Evolutionary conservation across 2,329 filamentous ascomycete species (phyloP), one percentile per base, ranked within the genome.

Genomic region (Microthyrium microscopicum): DNA sequence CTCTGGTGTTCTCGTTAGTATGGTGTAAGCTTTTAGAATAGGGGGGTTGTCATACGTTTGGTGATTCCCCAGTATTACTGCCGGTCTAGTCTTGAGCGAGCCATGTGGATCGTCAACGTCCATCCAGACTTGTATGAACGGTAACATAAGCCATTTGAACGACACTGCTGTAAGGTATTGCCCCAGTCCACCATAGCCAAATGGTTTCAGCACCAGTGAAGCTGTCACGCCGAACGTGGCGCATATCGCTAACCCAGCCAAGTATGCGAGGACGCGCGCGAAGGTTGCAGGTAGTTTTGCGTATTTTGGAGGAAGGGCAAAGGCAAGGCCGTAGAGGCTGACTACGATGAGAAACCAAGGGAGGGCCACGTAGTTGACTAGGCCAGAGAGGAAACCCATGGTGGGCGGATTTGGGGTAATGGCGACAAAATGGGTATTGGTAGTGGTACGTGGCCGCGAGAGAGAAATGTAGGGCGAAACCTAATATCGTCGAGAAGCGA

Each of bases 11-110:
- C 12, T 31, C 6, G 19, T 39, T 26, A 38, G 32, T 16, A 17
- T 19, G n/a, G 4, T 17, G 16, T 20, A 21, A 5, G 5, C 20
- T 19, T 19, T 20, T 12, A 27, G 21, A 18, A 17, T 5, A 29
- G 17, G 21, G 18, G 2, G 29, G 35, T 20, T 29, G 18, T 54
- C 54, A 46, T 41, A 58, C 52, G 80, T 83, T 66, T 98, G 89
- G 60, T 98, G 89, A 58, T 95, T 95, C 26, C 79, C 80, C 44
- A 98, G 66, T 49, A 98, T 85, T 37, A 98, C 79, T 37, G 82
- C 85, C 1, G 89, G 89, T 33, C 87, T 64, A 7, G 49, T 49
- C 24, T 26, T 16, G 30, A 41, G 18, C 20, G 39, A 20, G 29
- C 36, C 37, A 18, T 39, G 35, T 11, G 36, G 36, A 43, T 84